Conservation (phyloP, 805 yeast species). For the Ogataea neopini region DNA sequence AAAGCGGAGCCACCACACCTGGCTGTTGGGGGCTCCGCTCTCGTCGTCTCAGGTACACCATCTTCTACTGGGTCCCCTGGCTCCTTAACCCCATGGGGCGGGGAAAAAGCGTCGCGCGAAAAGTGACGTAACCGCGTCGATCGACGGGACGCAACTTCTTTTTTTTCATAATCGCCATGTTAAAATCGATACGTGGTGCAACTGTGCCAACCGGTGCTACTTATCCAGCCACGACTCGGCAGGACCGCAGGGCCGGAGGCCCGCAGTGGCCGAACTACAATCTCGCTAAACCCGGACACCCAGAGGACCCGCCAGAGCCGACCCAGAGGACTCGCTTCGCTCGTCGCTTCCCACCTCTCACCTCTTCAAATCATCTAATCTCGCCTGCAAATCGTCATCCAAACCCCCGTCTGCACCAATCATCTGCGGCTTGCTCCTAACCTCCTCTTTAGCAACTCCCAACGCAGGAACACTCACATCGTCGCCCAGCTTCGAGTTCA, state of each 20-base stretch:
- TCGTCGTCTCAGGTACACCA: too few species aligned
- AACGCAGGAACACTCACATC: conserved; percentile 41
- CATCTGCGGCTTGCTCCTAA: conserved; percentile 18
- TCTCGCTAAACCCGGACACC: too few species aligned
- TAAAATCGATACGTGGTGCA: too few species aligned
- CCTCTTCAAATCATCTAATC: conserved; percentile 79
- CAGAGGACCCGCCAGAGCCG: too few species aligned
- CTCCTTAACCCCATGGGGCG: conserved; percentile 5
- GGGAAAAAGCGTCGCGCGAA: background rate
- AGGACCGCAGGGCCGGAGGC: too few species aligned
- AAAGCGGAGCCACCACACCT: too few species aligned
- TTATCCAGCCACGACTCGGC: too few species aligned
- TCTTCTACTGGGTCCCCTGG: too few species aligned
- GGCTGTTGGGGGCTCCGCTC: too few species aligned
- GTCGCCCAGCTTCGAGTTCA: conserved; percentile 48
- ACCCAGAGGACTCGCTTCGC: background rate
- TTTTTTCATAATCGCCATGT: too few species aligned
- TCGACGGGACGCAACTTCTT: conserved; percentile 5
- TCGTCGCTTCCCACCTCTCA: conserved; percentile 1
- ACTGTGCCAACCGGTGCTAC: too few species aligned
- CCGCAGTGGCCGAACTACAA: too few species aligned
- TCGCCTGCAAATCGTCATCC: conserved; percentile 87
- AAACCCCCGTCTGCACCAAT: conserved; percentile 44
- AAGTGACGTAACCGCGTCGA: conserved; percentile 3
- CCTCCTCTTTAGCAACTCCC: conserved; percentile 11